These are phyloP conservation scores for Rhodotorula taiwanensis DNA, from an alignment of 768 basidiomycete species.

Conservation along the genomic window DNA sequence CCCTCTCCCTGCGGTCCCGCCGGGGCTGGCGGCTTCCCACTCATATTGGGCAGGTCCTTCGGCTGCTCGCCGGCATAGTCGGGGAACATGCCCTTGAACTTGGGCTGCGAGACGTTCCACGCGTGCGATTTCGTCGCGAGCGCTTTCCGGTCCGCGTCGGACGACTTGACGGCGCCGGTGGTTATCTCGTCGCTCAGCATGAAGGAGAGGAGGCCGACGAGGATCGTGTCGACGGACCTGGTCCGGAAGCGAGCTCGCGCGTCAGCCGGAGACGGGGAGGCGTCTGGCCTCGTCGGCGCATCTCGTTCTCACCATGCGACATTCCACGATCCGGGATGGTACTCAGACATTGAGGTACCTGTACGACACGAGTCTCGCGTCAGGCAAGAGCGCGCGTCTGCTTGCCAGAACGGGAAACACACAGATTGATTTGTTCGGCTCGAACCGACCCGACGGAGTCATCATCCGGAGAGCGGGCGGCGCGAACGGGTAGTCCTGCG, in stretches of 20 bases:
- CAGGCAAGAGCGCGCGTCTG: background rate
- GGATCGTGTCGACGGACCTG: constrained; percentile 64
- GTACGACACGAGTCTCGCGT: background rate
- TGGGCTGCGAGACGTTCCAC: constrained; percentile 61
- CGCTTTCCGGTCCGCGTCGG: constrained; percentile 66
- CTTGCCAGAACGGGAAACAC: background rate
- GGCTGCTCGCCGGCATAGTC: constrained; percentile 65
- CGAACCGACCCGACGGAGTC: constrained; percentile 46
- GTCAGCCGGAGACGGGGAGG: background rate
- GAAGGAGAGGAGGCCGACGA: constrained; percentile 72
- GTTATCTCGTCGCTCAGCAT: constrained; percentile 97
- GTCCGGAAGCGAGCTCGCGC: too few species aligned
- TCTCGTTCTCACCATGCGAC: constrained; percentile 89
- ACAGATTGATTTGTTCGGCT: constrained; percentile 27
- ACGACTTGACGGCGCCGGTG: constrained; percentile 73
- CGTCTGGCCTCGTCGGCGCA: too few species aligned
- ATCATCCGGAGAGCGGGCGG: constrained; percentile 90
- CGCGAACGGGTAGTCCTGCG: constrained; percentile 82
- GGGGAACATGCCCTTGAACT: constrained; percentile 39
- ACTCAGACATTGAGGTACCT: constrained; percentile 14
- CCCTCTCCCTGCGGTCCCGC: constrained; percentile 13
- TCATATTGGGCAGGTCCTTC: constrained; percentile 84
- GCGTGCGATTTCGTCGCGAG: constrained; percentile 73
- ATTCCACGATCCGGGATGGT: constrained; percentile 53
- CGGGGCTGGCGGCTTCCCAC: constrained; percentile 44